Evolutionary conservation across 192 early-diverging fungal species (phyloP).

Genomic region (Coemansia sp.): DNA sequence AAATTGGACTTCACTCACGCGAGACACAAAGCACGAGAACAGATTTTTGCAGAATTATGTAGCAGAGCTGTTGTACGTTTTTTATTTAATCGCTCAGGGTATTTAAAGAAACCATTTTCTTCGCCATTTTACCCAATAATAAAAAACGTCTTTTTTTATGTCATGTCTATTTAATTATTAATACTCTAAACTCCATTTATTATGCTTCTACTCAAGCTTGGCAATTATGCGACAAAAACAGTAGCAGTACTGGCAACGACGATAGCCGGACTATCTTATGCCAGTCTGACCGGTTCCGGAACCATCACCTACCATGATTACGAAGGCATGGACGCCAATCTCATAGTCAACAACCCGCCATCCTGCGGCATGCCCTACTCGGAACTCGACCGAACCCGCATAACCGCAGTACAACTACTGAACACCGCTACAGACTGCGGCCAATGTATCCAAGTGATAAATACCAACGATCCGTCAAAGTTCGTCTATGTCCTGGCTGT

Average conservation of each 20-base stretch:
- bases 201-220: not conserved
- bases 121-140: too few species aligned
- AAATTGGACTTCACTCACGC: too few species aligned
- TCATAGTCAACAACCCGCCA: conserved; percentile 43
- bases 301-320: not conserved
- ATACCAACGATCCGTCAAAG: conserved; percentile 40
- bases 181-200: not conserved
- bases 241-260: not conserved
- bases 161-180: too few species aligned
- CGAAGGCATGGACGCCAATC: not conserved
- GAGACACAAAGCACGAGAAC: too few species aligned
- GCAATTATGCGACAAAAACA: not conserved
- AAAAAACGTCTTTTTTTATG: too few species aligned
- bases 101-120: too few species aligned
- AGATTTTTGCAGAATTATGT: too few species aligned
- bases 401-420: conserved; percentile 57
- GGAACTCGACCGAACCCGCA: conserved; percentile 52
- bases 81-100: too few species aligned
- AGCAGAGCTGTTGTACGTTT: too few species aligned
- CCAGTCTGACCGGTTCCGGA: not conserved
- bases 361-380: conserved; percentile 62
- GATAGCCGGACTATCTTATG: not conserved
- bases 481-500: conserved; percentile 59
- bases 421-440: conserved; percentile 52
- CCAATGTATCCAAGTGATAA: conserved; percentile 54